Base-by-base conservation (phyloP, 768 basidiomycete species). In the Psilocybe cubensis region DNA sequence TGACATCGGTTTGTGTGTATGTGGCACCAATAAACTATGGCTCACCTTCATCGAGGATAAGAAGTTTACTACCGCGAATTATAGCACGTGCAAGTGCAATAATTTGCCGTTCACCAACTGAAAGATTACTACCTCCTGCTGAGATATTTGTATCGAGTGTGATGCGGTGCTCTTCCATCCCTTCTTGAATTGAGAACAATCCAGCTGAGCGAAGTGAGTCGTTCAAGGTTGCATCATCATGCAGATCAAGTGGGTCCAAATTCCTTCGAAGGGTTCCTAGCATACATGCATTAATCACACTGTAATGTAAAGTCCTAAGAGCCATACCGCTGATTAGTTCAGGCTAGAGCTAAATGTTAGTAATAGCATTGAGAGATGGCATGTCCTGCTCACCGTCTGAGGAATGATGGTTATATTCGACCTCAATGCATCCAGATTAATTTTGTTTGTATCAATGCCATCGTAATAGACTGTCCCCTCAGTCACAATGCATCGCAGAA, bases 41-140 rank as follows among this genome's bases (percentile, higher is more conserved):
- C 23, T 11, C 18, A 56, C 61, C 61, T 56, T 62, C 61, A 66
- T 85, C 85, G 27, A 87, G 71, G 23, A 88, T 82, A 29, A 88
- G 74, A 25, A 87, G 72, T 44, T 83, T 79, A 68, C 81, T 86
- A 28, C 79, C 73, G 17, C 83, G 74, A 11, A 87, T 72, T 50
- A 87, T 76, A 2, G 86, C 86, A 24, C 86, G 74, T 5, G 86
- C 85, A 66, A 88, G 75, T 6, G 86, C 85, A 46, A 88, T 79
- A 45, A 88, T 79, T 61, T 93, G 90, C 4, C 89, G 68, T 64
- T 92, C 88, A 9, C 91, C 91, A 33, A 88, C 84, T 1, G 87
- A 89, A 61, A 92, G 82, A 67, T 91, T 92, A 14, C 78, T 70
- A 3, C 89, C 90, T 3, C 87, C 88, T 2, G 72, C 74, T n/a